Percentiles rank a stretch among this genome's conserved stretches.
Evolutionary conservation across 768 basidiomycete genomes (phyloP).

Genomic region (Suillus hirtellus): DNA sequence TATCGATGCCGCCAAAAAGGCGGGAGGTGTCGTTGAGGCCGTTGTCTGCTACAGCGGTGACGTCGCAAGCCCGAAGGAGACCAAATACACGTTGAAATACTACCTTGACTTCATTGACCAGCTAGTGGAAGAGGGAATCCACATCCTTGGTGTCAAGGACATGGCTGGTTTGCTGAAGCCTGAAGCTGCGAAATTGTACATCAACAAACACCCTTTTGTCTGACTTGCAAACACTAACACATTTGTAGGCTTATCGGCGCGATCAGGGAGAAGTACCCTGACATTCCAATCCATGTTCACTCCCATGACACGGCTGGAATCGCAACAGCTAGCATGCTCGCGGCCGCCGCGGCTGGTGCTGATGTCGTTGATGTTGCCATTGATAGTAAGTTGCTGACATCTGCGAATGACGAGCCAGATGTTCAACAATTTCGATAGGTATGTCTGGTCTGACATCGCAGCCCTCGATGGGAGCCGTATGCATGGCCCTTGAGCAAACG

Average conservation of each 20-base stretch:
- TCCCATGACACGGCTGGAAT: slow-evolving; percentile 99
- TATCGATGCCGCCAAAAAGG: slow-evolving; percentile 99
- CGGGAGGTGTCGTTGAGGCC: slow-evolving; percentile 96
- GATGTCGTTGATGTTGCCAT: slow-evolving; percentile 98
- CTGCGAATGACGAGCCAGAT: background rate
- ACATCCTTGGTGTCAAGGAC: slow-evolving; percentile 97
- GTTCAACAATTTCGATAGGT: slow-evolving; percentile 45
- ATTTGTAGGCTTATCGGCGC: slow-evolving; percentile 79
- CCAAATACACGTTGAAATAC: slow-evolving; percentile 96
- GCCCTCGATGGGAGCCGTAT: slow-evolving; percentile 98
- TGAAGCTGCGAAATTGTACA: slow-evolving; percentile 85
- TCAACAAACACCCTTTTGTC: slow-evolving; percentile 14
- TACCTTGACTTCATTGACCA: slow-evolving; percentile 95
- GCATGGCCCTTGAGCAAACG: slow-evolving; percentile 93
- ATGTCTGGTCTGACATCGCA: slow-evolving; percentile 99
- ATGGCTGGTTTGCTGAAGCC: slow-evolving; percentile 98
- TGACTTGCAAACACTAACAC: slow-evolving; percentile 9
- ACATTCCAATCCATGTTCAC: slow-evolving; percentile 98
- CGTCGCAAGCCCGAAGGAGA: slow-evolving; percentile 91
- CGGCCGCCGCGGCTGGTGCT: slow-evolving; percentile 93
- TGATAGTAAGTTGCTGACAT: slow-evolving; percentile 66
- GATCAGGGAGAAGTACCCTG: slow-evolving; percentile 94
- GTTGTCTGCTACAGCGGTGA: slow-evolving; percentile 99
- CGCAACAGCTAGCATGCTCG: slow-evolving; percentile 96
- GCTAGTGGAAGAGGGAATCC: slow-evolving; percentile 92